Percentiles rank a stretch among this genome's conserved stretches.
phyloP scores from a whole-genome alignment of 176 grass and related monocot genomes.

The Elymus sibiricus region DNA sequence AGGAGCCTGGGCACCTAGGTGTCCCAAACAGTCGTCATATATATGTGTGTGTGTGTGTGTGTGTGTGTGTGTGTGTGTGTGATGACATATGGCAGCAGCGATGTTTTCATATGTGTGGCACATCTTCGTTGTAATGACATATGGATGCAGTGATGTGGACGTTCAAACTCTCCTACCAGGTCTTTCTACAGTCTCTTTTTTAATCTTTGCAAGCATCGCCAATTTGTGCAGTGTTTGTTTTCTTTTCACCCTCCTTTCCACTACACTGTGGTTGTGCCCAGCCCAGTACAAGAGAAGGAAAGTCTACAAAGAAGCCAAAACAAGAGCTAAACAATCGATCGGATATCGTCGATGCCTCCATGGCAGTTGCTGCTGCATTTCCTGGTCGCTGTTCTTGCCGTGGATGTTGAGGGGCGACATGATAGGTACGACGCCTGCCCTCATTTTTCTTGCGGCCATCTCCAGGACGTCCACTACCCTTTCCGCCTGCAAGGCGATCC shows the following conservation, averaged over 20 bases:
- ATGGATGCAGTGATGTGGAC: neutral
- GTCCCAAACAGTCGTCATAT: too few species aligned
- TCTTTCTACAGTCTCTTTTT: neutral
- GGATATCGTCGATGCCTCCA: neutral
- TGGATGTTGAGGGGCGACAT: neutral
- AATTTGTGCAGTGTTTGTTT: neutral
- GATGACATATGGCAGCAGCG: too few species aligned
- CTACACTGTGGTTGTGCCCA: too few species aligned
- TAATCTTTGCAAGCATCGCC: neutral
- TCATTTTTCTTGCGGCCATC: constrained; percentile 33
- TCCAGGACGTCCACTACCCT: constrained; percentile 1
- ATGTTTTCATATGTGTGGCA: neutral
- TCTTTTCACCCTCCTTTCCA: neutral
- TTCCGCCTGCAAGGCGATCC: constrained; percentile 20
- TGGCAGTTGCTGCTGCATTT: neutral
- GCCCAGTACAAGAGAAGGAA: too few species aligned
- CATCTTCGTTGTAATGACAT: neutral
- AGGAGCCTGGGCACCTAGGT: too few species aligned
- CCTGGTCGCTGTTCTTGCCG: neutral
- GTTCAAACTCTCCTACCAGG: neutral
- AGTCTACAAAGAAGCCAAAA: neutral
- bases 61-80: too few species aligned
- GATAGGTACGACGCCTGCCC: neutral
- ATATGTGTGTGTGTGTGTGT: too few species aligned
- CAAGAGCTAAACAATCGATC: neutral